These are phyloP conservation scores for Phytophthora hybrid DNA, from an alignment of 352 stramenopile species.

Conservation along the genomic window DNA sequence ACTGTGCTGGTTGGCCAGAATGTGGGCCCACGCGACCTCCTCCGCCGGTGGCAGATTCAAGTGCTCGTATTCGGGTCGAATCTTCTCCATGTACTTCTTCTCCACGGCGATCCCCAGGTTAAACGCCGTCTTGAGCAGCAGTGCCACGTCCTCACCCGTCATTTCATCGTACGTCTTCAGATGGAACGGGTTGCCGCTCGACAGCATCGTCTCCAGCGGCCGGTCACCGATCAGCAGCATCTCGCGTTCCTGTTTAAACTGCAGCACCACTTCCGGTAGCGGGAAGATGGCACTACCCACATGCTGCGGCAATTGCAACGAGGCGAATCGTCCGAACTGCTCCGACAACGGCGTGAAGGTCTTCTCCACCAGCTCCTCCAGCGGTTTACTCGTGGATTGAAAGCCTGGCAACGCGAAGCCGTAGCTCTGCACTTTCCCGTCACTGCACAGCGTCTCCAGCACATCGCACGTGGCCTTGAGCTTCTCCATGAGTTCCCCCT, in stretches of 20 bases:
- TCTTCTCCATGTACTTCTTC: constrained; percentile 80
- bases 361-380: constrained; percentile 59
- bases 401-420: constrained; percentile 60
- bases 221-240: constrained; percentile 75
- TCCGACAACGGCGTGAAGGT: constrained; percentile 51
- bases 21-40: constrained; percentile 83
- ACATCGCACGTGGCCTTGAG: constrained; percentile 43
- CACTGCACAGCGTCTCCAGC: constrained; percentile 50
- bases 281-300: constrained; percentile 48
- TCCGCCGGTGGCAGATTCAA: constrained; percentile 55
- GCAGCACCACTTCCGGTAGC: constrained; percentile 40
- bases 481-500: constrained; percentile 39
- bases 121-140: constrained; percentile 83
- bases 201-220: constrained; percentile 67
- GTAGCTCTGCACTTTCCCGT: constrained; percentile 69
- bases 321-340: constrained; percentile 60
- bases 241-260: constrained; percentile 55
- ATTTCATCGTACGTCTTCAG: constrained; percentile 54
- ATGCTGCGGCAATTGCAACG: constrained; percentile 67
- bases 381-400: constrained; percentile 23
- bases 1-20: constrained; percentile 81
- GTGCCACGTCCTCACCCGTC: constrained; percentile 70
- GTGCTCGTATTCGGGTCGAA: constrained; percentile 53
- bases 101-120: constrained; percentile 84
- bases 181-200: constrained; percentile 69